A percentile compares a stretch with the other conserved stretches of the same genome.
Evolutionary conservation across 2,329 filamentous ascomycete genomes (phyloP).

Genomic region (Trichoderma aggressivum): DNA sequence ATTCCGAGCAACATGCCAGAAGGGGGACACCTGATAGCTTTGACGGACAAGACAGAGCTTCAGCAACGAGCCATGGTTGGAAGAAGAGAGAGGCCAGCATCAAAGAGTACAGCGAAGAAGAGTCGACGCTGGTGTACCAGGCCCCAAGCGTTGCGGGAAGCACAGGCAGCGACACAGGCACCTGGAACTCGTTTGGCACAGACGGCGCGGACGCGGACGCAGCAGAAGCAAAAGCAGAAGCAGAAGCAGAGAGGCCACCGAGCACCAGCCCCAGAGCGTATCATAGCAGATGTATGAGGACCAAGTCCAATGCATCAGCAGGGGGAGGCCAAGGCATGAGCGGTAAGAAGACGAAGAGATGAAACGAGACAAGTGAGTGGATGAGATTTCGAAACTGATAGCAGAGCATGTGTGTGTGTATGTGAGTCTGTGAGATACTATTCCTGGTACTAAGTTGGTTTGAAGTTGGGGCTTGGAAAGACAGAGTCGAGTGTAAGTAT

Average conservation of each 20-base stretch:
- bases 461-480: neutral
- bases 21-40: neutral
- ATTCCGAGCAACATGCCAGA: no score
- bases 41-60: neutral
- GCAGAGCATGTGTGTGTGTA: neutral
- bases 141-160: neutral
- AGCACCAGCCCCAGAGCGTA: neutral
- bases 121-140: neutral
- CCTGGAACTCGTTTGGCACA: neutral
- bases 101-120: neutral
- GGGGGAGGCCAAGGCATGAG: neutral
- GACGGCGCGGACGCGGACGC: neutral
- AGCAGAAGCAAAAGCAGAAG: no score
- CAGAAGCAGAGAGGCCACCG: neutral
- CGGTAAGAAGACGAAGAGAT: neutral
- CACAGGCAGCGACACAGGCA: conserved; percentile 1
- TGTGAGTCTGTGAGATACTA: neutral
- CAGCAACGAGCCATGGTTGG: no score
- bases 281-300: neutral
- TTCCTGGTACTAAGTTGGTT: neutral
- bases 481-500: neutral
- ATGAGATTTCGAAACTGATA: neutral
- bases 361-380: no score
- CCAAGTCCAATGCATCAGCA: neutral
- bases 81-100: neutral